Evolutionary conservation across 768 basidiomycete species (phyloP).

Genomic region (Pleurotus tuoliensis): DNA sequence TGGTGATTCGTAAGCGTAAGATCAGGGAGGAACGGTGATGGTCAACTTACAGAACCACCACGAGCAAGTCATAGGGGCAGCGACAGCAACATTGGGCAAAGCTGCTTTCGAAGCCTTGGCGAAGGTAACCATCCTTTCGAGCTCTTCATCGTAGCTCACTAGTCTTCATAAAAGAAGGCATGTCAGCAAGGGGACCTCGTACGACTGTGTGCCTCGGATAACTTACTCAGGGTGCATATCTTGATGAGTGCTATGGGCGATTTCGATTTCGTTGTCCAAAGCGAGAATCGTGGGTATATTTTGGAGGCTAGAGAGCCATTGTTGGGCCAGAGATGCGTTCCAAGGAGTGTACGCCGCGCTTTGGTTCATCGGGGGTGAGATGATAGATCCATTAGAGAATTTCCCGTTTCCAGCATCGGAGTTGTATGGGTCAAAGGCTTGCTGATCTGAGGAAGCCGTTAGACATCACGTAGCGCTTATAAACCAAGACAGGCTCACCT

Average conservation of each 20-base stretch:
- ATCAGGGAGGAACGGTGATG: neutral
- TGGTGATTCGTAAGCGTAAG: neutral
- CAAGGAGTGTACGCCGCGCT: slow-evolving; percentile 40
- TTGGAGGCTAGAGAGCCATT: slow-evolving; percentile 40
- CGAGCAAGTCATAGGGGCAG: slow-evolving; percentile 43
- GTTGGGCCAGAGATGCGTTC: slow-evolving; percentile 39
- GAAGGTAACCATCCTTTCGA: slow-evolving; percentile 39
- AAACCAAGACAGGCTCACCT: slow-evolving; percentile 21
- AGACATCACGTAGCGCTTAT: neutral
- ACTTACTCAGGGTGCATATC: slow-evolving; percentile 51
- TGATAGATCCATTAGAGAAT: slow-evolving; percentile 42
- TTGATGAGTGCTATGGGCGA: slow-evolving; percentile 48
- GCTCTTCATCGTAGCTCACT: slow-evolving; percentile 49
- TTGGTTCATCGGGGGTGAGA: slow-evolving; percentile 36
- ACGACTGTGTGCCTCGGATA: neutral
- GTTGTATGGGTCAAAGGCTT: slow-evolving; percentile 42
- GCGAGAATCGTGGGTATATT: slow-evolving; percentile 47
- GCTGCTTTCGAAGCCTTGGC: slow-evolving; percentile 39
- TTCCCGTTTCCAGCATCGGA: slow-evolving; percentile 45
- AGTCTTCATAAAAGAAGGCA: slow-evolving; percentile 22
- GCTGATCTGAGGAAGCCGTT: slow-evolving; percentile 30
- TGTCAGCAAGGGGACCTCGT: neutral
- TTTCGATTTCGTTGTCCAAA: slow-evolving; percentile 58
- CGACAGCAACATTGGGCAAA: slow-evolving; percentile 39
- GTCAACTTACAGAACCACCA: slow-evolving; percentile 40